Conservation (phyloP, 2,329 filamentous ascomycete species). For the Mariannaea sp. region DNA sequence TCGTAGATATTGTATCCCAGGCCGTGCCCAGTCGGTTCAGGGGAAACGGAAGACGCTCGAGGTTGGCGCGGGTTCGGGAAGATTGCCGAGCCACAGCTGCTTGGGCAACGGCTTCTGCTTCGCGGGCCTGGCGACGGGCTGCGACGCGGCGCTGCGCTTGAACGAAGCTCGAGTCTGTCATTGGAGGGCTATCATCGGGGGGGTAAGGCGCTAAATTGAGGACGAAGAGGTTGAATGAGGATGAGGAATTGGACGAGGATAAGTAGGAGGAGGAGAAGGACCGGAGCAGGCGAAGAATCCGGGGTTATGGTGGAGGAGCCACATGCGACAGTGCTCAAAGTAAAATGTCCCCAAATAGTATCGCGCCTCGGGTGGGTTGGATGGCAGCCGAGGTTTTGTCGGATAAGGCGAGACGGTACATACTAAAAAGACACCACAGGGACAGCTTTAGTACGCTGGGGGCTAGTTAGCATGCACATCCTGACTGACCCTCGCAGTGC, state of each 20-base stretch:
- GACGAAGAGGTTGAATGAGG: no score
- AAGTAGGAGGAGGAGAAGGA: neutral
- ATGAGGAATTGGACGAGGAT: no score
- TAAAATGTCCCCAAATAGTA: constrained; percentile 14
- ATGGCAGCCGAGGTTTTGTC: constrained; percentile 33
- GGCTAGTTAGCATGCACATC: neutral
- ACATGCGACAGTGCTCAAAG: constrained; percentile 31
- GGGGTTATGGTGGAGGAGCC: constrained; percentile 30
- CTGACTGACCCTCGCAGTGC: no score
- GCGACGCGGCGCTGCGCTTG: constrained; percentile 87
- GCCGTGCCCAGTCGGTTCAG: constrained; percentile 62
- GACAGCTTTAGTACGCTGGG: neutral
- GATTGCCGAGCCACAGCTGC: constrained; percentile 56
- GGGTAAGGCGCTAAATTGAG: neutral
- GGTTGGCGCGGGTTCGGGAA: constrained; percentile 57
- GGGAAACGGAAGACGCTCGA: constrained; percentile 65
- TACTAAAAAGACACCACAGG: constrained; percentile 6
- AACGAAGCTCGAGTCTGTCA: constrained; percentile 72
- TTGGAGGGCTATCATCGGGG: constrained; percentile 44
- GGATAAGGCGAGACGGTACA: constrained; percentile 8
- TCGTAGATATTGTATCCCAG: constrained; percentile 74
- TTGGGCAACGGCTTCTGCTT: constrained; percentile 65
- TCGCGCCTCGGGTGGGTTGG: constrained; percentile 16
- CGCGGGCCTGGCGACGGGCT: constrained; percentile 77
- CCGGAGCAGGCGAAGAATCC: constrained; percentile 18